Evolutionary conservation across 2,329 filamentous ascomycete species (phyloP).

Genomic region (Sporothrix curviconia): DNA sequence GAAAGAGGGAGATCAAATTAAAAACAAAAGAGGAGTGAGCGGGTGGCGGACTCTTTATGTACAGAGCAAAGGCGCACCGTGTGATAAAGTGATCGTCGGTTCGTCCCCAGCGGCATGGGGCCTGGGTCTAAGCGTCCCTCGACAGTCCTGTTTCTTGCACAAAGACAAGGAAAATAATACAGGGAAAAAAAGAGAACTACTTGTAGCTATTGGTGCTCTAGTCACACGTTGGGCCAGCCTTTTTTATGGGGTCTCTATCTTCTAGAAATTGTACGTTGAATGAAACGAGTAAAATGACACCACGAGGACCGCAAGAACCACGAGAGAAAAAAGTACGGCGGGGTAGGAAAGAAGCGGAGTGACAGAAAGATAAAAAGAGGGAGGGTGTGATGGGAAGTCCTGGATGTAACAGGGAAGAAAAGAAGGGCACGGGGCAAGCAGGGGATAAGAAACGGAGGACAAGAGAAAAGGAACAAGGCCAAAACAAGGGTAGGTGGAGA

Average conservation of each 20-base stretch:
- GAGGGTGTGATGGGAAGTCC: background rate
- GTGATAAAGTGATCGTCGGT: background rate
- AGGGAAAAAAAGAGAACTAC: too few relatives aligned
- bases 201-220: background rate
- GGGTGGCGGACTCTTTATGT: background rate
- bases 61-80: background rate
- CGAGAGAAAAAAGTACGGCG: background rate
- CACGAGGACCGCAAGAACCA: background rate
- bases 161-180: too few relatives aligned
- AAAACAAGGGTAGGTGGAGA: too few relatives aligned
- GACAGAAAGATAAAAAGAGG: background rate
- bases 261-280: too few relatives aligned
- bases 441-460: too few relatives aligned
- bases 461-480: too few relatives aligned
- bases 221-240: slow-evolving; percentile 1
- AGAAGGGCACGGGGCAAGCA: too few relatives aligned
- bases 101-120: background rate
- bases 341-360: slow-evolving; percentile 1
- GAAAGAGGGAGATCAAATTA: background rate
- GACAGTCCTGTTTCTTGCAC: too few relatives aligned
- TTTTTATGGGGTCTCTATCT: background rate
- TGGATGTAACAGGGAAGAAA: too few relatives aligned
- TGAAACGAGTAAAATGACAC: background rate
- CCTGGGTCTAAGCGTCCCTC: background rate
- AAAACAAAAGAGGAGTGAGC: background rate